phyloP scores from a whole-genome alignment of 176 grass and related monocot species.

The Carex scoparia region DNA sequence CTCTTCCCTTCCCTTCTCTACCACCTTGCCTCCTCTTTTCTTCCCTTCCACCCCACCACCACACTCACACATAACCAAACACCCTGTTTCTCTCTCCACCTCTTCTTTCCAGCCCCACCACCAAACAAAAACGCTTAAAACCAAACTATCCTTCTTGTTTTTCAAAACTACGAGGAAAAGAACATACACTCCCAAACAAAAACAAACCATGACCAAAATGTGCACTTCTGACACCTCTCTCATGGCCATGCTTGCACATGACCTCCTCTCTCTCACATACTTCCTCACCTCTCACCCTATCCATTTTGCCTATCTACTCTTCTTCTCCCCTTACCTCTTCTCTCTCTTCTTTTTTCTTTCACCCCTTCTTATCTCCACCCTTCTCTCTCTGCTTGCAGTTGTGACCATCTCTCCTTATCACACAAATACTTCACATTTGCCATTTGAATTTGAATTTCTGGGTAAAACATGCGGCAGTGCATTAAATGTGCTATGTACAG shows the following conservation, averaged over 20 bases:
- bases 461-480: slow-evolving; percentile 54
- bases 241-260: slow-evolving; percentile 33
- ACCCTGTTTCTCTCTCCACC: slow-evolving; percentile 4
- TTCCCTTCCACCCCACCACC: slow-evolving; percentile 15
- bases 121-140: slow-evolving; percentile 23
- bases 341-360: slow-evolving; percentile 49
- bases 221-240: slow-evolving; percentile 1
- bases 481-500: slow-evolving; percentile 42
- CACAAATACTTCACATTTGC: neutral
- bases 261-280: slow-evolving; percentile 37
- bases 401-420: slow-evolving; percentile 40
- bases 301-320: slow-evolving; percentile 60
- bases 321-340: slow-evolving; percentile 61
- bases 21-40: slow-evolving; percentile 12
- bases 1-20: neutral
- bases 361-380: slow-evolving; percentile 70
- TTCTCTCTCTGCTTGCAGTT: slow-evolving; percentile 52
- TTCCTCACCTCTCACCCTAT: slow-evolving; percentile 67
- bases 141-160: slow-evolving; percentile 9
- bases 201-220: neutral
- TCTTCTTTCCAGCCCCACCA: slow-evolving; percentile 9
- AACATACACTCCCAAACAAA: slow-evolving; percentile 27
- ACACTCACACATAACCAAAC: neutral
- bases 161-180: neutral
- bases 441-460: slow-evolving; percentile 25